phyloP scores from a whole-genome alignment of 495 filamentous ascomycete genomes.

The Hypoxylon cercidicola region DNA sequence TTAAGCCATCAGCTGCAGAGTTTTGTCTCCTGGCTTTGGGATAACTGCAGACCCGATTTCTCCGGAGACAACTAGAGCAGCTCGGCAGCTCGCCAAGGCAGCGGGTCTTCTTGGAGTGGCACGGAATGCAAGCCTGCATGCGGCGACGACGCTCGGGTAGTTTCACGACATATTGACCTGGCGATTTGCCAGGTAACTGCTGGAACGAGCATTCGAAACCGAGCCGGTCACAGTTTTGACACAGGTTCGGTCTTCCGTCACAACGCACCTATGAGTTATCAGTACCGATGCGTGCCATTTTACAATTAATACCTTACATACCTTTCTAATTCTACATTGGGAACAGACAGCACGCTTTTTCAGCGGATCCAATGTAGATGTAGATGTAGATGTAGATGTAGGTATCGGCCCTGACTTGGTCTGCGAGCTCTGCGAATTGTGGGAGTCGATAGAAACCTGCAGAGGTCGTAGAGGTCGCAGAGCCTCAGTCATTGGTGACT shows the following conservation, averaged over 20 bases:
- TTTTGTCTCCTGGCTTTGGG: slow-evolving; percentile 20
- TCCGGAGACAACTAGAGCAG: slow-evolving; percentile 40
- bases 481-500: slow-evolving; percentile 40
- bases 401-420: slow-evolving; percentile 11
- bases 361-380: slow-evolving; percentile 18
- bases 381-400: slow-evolving; percentile 15
- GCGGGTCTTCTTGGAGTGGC: slow-evolving; percentile 44
- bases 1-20: not conserved
- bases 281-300: not conserved
- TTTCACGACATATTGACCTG: slow-evolving; percentile 38
- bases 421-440: slow-evolving; percentile 15
- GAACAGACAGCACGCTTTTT: slow-evolving; percentile 40
- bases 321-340: slow-evolving; percentile 43
- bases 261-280: slow-evolving; percentile 35
- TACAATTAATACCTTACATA: too few species aligned
- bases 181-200: slow-evolving; percentile 28
- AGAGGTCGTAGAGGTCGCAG: slow-evolving; percentile 41
- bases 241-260: slow-evolving; percentile 37
- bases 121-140: slow-evolving; percentile 43
- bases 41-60: slow-evolving; percentile 34
- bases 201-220: slow-evolving; percentile 46
- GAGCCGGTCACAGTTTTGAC: slow-evolving; percentile 43
- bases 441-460: slow-evolving; percentile 28
- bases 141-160: slow-evolving; percentile 39
- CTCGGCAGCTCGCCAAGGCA: slow-evolving; percentile 42